Percentiles rank a stretch among this genome's conserved stretches.
phyloP scores from a whole-genome alignment of 352 stramenopile genomes.

The Halophytophthora polymorphica region DNA sequence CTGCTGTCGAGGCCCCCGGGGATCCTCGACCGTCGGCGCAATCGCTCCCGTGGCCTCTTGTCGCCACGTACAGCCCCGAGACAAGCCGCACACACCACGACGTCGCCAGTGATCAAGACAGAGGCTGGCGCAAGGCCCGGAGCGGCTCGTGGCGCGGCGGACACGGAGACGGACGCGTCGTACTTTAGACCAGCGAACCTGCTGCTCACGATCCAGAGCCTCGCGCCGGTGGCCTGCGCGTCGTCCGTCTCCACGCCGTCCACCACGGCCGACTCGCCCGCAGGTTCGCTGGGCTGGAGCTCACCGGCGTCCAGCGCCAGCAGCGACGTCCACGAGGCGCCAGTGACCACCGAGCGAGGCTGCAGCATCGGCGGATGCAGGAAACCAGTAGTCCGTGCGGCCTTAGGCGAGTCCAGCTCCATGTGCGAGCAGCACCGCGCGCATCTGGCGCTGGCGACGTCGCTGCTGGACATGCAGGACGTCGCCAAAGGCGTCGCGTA shows the following conservation, averaged over 20 bases:
- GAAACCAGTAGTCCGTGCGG: conserved; percentile 7
- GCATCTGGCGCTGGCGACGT: conserved; percentile 10
- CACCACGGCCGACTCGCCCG: background rate
- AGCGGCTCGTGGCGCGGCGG: no score
- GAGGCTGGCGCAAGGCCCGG: background rate
- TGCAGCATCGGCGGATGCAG: conserved; percentile 6
- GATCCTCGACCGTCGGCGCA: background rate
- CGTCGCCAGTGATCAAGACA: background rate
- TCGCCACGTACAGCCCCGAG: background rate
- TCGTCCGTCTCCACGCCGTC: conserved; percentile 1
- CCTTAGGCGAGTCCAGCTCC: conserved; percentile 1
- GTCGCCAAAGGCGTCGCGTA: background rate
- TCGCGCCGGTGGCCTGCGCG: background rate
- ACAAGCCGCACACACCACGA: background rate
- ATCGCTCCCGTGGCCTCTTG: background rate
- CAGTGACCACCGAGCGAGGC: background rate
- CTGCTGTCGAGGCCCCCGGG: background rate
- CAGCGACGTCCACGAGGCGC: background rate
- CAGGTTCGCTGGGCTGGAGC: background rate
- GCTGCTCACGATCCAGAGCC: background rate
- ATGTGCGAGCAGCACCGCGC: conserved; percentile 13
- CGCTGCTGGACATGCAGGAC: conserved; percentile 15
- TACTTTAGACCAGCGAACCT: background rate
- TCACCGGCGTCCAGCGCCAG: background rate
- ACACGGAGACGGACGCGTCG: conserved; percentile 1